phyloP scores from a whole-genome alignment of 1,284 basidiomycete species.

The Irpex lacteus region DNA sequence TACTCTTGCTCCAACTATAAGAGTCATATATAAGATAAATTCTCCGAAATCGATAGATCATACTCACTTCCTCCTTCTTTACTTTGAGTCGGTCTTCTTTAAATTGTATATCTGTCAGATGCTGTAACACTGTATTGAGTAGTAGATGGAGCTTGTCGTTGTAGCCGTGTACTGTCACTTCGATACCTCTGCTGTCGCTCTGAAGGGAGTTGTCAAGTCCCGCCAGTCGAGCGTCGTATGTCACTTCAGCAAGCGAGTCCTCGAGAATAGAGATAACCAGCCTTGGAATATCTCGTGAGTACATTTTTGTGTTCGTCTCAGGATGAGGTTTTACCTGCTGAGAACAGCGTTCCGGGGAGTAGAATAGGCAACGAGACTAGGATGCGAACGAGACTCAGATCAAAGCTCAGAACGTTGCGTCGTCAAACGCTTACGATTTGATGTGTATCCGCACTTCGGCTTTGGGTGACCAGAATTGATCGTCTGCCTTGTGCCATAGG shows the following conservation, averaged over 20 bases:
- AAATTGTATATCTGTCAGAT: conserved; percentile 19
- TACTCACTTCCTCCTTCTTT: conserved; percentile 25
- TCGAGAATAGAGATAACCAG: conserved; percentile 29
- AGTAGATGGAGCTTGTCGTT: conserved; percentile 64
- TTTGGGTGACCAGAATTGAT: conserved; percentile 32
- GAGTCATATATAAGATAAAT: too few species aligned
- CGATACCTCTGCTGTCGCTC: conserved; percentile 43
- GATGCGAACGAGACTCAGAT: neutral
- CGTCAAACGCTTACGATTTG: conserved; percentile 17
- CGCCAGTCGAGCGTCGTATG: conserved; percentile 67
- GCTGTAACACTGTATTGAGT: conserved; percentile 33
- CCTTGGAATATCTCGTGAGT: conserved; percentile 35
- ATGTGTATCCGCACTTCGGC: conserved; percentile 23
- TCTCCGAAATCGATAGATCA: too few species aligned
- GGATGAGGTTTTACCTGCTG: conserved; percentile 18
- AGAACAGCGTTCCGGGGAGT: conserved; percentile 27
- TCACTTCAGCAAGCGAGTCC: conserved; percentile 29
- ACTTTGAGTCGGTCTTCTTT: conserved; percentile 24
- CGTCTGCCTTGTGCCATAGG: conserved; percentile 31
- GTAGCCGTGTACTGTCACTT: conserved; percentile 54
- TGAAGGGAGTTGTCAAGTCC: conserved; percentile 53
- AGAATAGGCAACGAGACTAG: conserved; percentile 24
- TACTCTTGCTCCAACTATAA: too few species aligned
- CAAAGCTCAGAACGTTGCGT: too few species aligned
- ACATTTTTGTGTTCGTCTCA: conserved; percentile 11